A percentile compares a stretch with the other conserved stretches of the same genome.
These are phyloP conservation scores for Ascochyta rabiei DNA, from an alignment of 2,329 filamentous ascomycete genomes.

Conservation along the genomic window DNA sequence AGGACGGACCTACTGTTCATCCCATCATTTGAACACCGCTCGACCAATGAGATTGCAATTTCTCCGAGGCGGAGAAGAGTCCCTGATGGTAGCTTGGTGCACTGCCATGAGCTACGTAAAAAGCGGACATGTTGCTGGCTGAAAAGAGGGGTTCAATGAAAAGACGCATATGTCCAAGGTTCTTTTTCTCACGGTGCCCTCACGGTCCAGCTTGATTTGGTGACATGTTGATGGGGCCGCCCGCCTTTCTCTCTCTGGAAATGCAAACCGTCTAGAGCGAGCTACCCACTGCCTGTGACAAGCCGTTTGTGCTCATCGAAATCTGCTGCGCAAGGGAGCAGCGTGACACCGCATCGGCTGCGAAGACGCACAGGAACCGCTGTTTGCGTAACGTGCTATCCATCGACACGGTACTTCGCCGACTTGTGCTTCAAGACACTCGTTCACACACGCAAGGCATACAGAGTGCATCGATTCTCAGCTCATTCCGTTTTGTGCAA, in stretches of 20 bases:
- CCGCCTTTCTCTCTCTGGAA: neutral
- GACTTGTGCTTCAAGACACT: slow-evolving; percentile 17
- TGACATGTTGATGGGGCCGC: neutral
- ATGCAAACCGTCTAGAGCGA: neutral
- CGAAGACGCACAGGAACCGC: slow-evolving; percentile 10
- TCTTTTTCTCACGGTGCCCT: neutral
- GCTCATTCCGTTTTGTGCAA: neutral
- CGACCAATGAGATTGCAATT: neutral
- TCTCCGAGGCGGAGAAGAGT: neutral
- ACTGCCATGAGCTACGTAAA: neutral
- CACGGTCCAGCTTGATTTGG: neutral
- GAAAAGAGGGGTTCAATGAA: neutral
- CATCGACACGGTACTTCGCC: slow-evolving; percentile 6
- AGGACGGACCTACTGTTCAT: slow-evolving; percentile 17
- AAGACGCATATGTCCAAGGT: neutral
- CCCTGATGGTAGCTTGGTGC: neutral
- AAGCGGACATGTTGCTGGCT: neutral
- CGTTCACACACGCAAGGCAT: slow-evolving; percentile 1
- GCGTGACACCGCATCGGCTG: slow-evolving; percentile 6
- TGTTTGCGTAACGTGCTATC: slow-evolving; percentile 6
- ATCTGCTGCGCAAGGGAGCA: slow-evolving; percentile 9
- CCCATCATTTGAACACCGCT: neutral
- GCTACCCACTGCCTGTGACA: slow-evolving; percentile 2
- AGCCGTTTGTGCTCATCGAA: slow-evolving; percentile 11
- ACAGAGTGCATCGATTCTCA: neutral